Conservation (phyloP, 352 stramenopile species). For the Labyrinthula sp. region DNA sequence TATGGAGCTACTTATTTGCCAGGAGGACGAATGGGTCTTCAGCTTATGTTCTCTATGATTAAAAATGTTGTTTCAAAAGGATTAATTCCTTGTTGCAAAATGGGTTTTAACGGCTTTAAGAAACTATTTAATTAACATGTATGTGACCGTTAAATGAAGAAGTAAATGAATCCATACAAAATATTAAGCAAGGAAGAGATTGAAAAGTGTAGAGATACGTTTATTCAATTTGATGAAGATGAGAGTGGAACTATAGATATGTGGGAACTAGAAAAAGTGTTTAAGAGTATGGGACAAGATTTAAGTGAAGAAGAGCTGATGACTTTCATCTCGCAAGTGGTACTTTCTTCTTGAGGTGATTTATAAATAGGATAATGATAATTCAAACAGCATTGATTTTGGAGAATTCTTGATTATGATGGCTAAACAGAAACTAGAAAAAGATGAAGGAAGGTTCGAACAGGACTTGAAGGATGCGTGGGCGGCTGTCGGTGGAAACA, state of each 20-base stretch:
- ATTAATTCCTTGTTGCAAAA: too few relatives aligned
- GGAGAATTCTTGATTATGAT: conserved; percentile 88
- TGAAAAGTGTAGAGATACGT: conserved; percentile 77
- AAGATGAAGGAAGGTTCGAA: conserved; percentile 51
- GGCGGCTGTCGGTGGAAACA: conserved; percentile 50
- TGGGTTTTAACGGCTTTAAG: too few relatives aligned
- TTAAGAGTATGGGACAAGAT: conserved; percentile 85
- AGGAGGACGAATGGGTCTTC: conserved; percentile 15
- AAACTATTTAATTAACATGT: too few relatives aligned
- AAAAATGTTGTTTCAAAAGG: too few relatives aligned
- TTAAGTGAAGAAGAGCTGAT: conserved; percentile 89
- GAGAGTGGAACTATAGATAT: conserved; percentile 79
- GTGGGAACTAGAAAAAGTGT: conserved; percentile 75
- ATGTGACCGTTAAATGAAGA: too few relatives aligned
- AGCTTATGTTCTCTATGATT: too few relatives aligned
- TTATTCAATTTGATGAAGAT: conserved; percentile 62
- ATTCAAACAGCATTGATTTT: conserved; percentile 72
- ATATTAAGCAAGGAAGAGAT: conserved; percentile 61
- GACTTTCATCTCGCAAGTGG: conserved; percentile 82
- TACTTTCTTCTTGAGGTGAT: too few relatives aligned
- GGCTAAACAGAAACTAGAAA: conserved; percentile 74
- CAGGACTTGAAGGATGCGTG: conserved; percentile 61
- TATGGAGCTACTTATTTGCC: conserved; percentile 21
- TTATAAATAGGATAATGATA: conserved; percentile 58
- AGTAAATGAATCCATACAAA: conserved; percentile 26